Conservation (phyloP, 495 filamentous ascomycete species). For the Evernia prunastri region DNA sequence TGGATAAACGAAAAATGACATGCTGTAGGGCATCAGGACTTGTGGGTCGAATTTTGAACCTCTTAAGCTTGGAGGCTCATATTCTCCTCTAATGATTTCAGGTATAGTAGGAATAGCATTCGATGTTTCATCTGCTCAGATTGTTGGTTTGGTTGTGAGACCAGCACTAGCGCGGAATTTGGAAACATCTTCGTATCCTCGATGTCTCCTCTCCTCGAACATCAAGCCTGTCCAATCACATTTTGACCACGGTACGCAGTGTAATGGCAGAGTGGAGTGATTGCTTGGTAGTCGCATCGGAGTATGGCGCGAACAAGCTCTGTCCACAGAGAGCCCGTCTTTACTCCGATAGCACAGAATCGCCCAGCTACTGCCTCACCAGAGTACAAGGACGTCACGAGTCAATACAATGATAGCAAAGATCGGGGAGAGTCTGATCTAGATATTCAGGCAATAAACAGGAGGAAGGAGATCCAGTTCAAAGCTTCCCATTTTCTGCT, state of each 20-base stretch:
- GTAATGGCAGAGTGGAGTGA: not conserved
- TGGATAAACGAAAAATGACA: not conserved
- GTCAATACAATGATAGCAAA: constrained; percentile 15
- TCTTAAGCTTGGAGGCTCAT: not conserved
- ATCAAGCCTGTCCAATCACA: not conserved
- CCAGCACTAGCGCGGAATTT: not conserved
- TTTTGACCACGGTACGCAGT: not conserved
- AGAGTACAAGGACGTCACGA: constrained; percentile 14
- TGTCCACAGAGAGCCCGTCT: not conserved
- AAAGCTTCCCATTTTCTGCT: constrained; percentile 48
- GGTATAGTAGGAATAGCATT: not conserved
- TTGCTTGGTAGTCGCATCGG: not conserved
- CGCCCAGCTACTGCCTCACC: constrained; percentile 3
- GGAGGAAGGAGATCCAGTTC: constrained; percentile 42
- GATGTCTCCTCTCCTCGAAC: too few relatives aligned
- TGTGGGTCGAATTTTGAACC: not conserved
- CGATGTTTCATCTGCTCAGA: too few relatives aligned
- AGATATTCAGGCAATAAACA: constrained; percentile 24
- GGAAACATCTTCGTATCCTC: not conserved
- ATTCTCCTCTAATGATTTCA: not conserved
- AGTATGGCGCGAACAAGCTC: not conserved
- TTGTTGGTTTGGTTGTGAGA: too few relatives aligned
- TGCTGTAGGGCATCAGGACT: not conserved
- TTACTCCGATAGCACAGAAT: constrained; percentile 12
- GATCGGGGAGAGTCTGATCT: not conserved